Percentiles rank a stretch among this genome's conserved stretches.
Conservation (phyloP, 2,329 filamentous ascomycete genomes). For the Diaporthe sp. region DNA sequence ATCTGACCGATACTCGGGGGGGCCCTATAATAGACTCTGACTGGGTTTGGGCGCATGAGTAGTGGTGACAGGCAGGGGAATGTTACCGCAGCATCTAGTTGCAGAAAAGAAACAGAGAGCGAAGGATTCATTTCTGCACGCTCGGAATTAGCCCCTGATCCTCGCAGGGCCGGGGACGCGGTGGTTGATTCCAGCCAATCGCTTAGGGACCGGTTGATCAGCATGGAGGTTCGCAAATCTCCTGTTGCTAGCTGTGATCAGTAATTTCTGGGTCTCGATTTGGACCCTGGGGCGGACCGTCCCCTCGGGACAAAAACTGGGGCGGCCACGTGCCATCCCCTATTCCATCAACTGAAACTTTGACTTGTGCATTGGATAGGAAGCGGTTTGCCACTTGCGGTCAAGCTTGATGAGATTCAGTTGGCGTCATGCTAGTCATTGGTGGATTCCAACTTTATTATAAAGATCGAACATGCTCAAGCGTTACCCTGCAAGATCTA, state of each 20-base stretch:
- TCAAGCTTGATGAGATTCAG: background rate
- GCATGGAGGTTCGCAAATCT: constrained; percentile 34
- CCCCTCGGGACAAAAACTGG: constrained; percentile 35
- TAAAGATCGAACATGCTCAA: background rate
- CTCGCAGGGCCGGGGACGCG: constrained; percentile 34
- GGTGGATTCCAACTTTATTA: background rate
- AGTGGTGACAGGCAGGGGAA: constrained; percentile 32
- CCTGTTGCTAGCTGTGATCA: constrained; percentile 37
- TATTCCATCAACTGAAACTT: constrained; percentile 1
- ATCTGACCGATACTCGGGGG: constrained; percentile 21
- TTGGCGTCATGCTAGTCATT: background rate
- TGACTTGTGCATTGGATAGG: background rate
- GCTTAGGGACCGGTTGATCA: constrained; percentile 25
- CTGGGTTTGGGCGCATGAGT: constrained; percentile 21
- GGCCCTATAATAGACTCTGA: constrained; percentile 24
- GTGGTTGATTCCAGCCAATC: constrained; percentile 32
- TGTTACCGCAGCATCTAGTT: constrained; percentile 34
- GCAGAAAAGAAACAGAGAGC: constrained; percentile 29
- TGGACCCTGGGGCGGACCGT: constrained; percentile 36
- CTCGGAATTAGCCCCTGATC: constrained; percentile 37
- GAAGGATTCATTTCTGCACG: constrained; percentile 31
- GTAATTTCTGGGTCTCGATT: constrained; percentile 36
- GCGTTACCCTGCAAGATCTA: background rate
- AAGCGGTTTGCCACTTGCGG: constrained; percentile 2
- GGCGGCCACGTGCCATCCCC: constrained; percentile 28